Percentiles rank a stretch among this genome's conserved stretches.
phyloP scores from a whole-genome alignment of 2,329 filamentous ascomycete species.

The Huntiella savannae region DNA sequence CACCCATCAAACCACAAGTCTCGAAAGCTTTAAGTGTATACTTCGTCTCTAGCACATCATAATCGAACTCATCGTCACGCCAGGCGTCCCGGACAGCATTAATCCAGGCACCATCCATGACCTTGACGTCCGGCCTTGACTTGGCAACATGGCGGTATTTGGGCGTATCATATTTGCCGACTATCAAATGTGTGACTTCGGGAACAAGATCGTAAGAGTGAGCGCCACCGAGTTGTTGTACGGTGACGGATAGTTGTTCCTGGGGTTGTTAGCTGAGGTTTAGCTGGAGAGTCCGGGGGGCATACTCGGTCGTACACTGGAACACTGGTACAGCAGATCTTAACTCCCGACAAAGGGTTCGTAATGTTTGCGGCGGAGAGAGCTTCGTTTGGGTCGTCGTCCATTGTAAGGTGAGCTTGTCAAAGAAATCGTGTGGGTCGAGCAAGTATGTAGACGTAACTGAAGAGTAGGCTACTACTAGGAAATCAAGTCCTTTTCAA shows the following conservation, averaged over 20 bases:
- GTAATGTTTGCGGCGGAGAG: slow-evolving; percentile 15
- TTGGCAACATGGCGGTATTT: slow-evolving; percentile 94
- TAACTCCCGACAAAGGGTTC: slow-evolving; percentile 47
- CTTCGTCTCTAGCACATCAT: slow-evolving; percentile 46
- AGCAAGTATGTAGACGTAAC: too few relatives aligned
- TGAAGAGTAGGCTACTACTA: too few relatives aligned
- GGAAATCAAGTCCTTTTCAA: too few relatives aligned
- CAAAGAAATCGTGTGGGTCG: too few relatives aligned
- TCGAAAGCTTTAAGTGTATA: slow-evolving; percentile 47
- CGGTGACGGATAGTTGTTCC: slow-evolving; percentile 41
- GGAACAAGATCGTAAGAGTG: slow-evolving; percentile 89
- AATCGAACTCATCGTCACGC: slow-evolving; percentile 66
- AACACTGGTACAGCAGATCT: slow-evolving; percentile 79
- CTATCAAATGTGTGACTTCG: slow-evolving; percentile 84
- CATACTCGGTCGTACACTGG: slow-evolving; percentile 58
- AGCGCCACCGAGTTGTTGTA: slow-evolving; percentile 63
- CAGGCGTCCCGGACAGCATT: slow-evolving; percentile 61
- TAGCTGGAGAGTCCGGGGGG: slow-evolving; percentile 12
- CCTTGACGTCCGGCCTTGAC: slow-evolving; percentile 67
- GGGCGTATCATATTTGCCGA: slow-evolving; percentile 71
- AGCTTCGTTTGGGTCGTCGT: slow-evolving; percentile 1
- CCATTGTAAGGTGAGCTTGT: too few relatives aligned
- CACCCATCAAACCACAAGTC: slow-evolving; percentile 25
- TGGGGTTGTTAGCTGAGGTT: slow-evolving; percentile 13
- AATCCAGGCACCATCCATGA: slow-evolving; percentile 70